Evolutionary conservation across 2,329 filamentous ascomycete genomes (phyloP), one percentile per base, ranked within the genome.

Genomic region (Arthroderma uncinatum): DNA sequence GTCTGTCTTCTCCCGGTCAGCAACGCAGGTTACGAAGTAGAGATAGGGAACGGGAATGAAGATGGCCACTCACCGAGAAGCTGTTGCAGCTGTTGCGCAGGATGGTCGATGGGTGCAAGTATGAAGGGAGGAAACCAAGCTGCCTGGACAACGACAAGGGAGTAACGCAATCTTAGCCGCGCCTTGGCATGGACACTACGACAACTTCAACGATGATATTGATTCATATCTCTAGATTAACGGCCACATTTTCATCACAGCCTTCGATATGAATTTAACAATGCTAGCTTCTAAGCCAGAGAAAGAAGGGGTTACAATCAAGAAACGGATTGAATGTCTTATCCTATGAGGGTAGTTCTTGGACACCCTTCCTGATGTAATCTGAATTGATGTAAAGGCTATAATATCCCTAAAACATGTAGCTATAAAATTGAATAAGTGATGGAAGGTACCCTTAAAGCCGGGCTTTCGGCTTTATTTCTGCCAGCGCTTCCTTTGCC

Each of bases 401-500:
- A 30, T 3, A 4, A 30, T 30, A 30, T 30, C 28, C 28, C 28
- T 30, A 30, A 30, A 30, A 30, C 7, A 30, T 3, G 4, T 7
- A 30, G 7, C 28, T 30, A 30, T 30, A 30, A 30, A 7, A 3
- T 30, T 30, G 28, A 9, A 36, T 12, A 36, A 12, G 14, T 44
- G 10, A 8, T 1, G 19, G 2, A 44, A 10, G 21, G 12, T 23
- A 1, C 40, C 4, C 28, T 60, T 55, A 73, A 44, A 73, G 62
- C 57, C 67, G 71, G 4, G 71, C 67, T 44, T 58, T 65, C 23
- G 8, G 34, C n/a, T 60, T 62, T 60, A 63, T 68, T 47, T 64
- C 63, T 55, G 63, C 60, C 61, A 75, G 58, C 12, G 66, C 65
- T 48, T 85, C 80, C 44, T 80, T 78, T 4, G 89, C 84, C 68